Conservation (phyloP, 2,329 filamentous ascomycete genomes). For the Westerdykella sp. region DNA sequence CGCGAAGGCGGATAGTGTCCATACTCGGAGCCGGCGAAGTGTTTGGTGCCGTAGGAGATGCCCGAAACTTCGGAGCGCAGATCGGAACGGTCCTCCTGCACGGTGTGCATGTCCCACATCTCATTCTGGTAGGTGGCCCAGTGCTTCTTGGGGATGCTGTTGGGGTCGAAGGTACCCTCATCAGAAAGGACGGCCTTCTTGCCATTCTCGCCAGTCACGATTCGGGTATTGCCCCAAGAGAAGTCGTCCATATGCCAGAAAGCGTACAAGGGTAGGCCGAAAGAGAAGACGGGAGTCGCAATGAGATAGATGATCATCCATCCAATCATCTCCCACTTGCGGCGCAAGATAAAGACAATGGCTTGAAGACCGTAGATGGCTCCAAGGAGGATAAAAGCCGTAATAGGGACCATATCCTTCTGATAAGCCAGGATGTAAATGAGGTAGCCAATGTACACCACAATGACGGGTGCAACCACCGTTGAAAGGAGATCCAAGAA, state of each 20-base stretch:
- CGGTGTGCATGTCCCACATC: conserved; percentile 94
- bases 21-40: conserved; percentile 60
- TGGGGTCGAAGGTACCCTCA: conserved; percentile 95
- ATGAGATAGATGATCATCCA: conserved; percentile 98
- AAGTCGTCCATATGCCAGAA: conserved; percentile 99
- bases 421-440: conserved; percentile 65
- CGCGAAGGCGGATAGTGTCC: conserved; percentile 48
- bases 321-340: conserved; percentile 99
- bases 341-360: conserved; percentile 90
- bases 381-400: conserved; percentile 81
- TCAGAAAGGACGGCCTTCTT: conserved; percentile 90
- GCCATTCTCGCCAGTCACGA: conserved; percentile 89
- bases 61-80: conserved; percentile 77
- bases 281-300: conserved; percentile 86
- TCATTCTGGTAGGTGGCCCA: conserved; percentile 99
- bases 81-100: conserved; percentile 57
- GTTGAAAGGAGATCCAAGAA: conserved; percentile 91
- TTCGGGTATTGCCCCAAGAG: conserved; percentile 97
- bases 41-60: conserved; percentile 86
- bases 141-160: conserved; percentile 90
- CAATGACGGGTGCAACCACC: conserved; percentile 81
- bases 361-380: conserved; percentile 97
- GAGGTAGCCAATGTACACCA: conserved; percentile 85
- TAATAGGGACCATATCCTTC: conserved; percentile 65
- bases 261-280: conserved; percentile 82